Evolutionary conservation across 768 basidiomycete genomes (phyloP).

Genomic region (Kwoniella newhampshirensis): DNA sequence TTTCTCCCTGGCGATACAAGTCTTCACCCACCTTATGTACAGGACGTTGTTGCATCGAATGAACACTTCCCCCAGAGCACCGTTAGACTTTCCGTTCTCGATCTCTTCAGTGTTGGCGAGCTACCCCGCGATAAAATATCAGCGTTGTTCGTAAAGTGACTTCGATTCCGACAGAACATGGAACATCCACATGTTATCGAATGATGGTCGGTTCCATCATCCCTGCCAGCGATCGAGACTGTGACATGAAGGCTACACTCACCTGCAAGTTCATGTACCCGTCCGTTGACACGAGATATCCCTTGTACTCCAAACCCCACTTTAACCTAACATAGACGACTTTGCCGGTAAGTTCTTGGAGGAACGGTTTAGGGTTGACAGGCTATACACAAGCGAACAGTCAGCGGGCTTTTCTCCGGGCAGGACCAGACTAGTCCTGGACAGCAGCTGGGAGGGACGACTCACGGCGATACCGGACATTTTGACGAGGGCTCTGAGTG

Average conservation of each 20-base stretch:
- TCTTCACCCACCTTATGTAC: constrained; percentile 62
- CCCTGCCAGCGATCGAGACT: not conserved
- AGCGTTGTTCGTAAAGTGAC: too few species aligned
- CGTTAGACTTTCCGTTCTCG: constrained; percentile 91
- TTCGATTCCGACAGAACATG: too few species aligned
- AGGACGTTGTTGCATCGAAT: constrained; percentile 95
- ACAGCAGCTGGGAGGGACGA: not conserved
- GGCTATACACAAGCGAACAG: constrained; percentile 55
- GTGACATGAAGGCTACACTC: constrained; percentile 29
- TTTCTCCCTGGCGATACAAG: not conserved
- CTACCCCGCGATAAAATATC: constrained; percentile 56
- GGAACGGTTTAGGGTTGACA: constrained; percentile 98
- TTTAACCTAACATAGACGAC: constrained; percentile 91
- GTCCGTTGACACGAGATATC: constrained; percentile 97
- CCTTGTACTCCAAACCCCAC: constrained; percentile 99
- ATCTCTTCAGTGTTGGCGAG: constrained; percentile 99
- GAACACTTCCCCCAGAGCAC: constrained; percentile 97
- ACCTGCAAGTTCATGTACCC: constrained; percentile 99
- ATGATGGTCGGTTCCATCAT: not conserved
- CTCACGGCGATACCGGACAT: constrained; percentile 44
- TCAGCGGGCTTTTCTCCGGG: not conserved
- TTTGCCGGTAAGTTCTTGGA: constrained; percentile 98
- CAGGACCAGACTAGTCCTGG: not conserved
- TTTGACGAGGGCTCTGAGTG: constrained; percentile 7
- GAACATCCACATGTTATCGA: too few species aligned